Percentiles rank a stretch among this genome's conserved stretches.
phyloP scores from a whole-genome alignment of 768 basidiomycete species.

The Mycena epipterygia region DNA sequence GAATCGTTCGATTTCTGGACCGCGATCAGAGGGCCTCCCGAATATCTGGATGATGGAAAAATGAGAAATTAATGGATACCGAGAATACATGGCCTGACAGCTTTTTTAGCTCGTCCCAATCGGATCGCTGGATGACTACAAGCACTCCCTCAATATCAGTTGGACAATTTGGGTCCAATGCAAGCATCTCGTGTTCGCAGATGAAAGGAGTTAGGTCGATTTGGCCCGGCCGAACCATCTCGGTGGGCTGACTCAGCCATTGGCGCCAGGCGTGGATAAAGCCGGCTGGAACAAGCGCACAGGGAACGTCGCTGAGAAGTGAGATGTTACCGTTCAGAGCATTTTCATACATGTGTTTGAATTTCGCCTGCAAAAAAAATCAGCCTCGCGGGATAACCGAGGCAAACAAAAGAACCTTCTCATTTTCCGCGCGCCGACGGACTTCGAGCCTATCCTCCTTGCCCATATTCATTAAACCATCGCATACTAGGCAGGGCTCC shows the following conservation, averaged over 20 bases:
- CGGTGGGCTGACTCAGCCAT: slow-evolving; percentile 74
- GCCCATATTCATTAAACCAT: slow-evolving; percentile 64
- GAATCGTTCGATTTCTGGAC: slow-evolving; percentile 54
- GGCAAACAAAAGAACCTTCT: slow-evolving; percentile 70
- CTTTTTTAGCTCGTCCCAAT: slow-evolving; percentile 74
- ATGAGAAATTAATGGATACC: slow-evolving; percentile 14
- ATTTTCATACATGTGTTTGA: slow-evolving; percentile 74
- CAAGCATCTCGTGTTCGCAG: slow-evolving; percentile 75
- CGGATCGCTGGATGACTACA: slow-evolving; percentile 67
- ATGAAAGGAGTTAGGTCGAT: slow-evolving; percentile 75
- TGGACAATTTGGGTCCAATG: slow-evolving; percentile 74
- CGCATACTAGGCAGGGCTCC: slow-evolving; percentile 76
- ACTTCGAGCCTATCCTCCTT: slow-evolving; percentile 73
- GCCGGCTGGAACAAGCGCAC: slow-evolving; percentile 69
- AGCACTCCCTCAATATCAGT: slow-evolving; percentile 71
- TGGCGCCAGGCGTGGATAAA: slow-evolving; percentile 79
- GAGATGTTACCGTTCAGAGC: slow-evolving; percentile 59
- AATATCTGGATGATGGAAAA: slow-evolving; percentile 59
- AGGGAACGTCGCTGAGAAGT: slow-evolving; percentile 63
- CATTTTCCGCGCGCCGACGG: slow-evolving; percentile 79
- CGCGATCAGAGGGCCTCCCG: slow-evolving; percentile 66
- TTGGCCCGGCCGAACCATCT: slow-evolving; percentile 67
- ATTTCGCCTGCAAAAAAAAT: slow-evolving; percentile 62
- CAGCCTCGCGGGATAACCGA: slow-evolving; percentile 25
- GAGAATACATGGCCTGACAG: slow-evolving; percentile 59